Evolutionary conservation across 371 early-diverging fungal species (phyloP).

Genomic region (Choanephora cucurbitarum): DNA sequence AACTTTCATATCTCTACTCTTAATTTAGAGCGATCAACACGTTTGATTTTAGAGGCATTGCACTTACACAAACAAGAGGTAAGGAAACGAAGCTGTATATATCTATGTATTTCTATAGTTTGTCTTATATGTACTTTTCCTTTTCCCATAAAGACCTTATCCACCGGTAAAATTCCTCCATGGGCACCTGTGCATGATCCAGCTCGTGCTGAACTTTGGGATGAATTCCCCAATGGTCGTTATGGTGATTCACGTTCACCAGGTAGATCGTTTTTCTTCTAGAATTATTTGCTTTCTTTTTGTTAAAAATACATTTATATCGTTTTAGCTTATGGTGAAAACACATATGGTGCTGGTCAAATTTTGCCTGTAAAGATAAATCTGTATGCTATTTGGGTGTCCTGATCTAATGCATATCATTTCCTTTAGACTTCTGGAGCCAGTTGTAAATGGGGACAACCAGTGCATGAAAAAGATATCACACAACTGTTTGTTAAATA

Average conservation of each 20-base stretch:
- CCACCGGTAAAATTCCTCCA: conserved; percentile 15
- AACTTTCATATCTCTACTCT: conserved; percentile 86
- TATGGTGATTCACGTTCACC: conserved; percentile 96
- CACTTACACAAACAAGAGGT: conserved; percentile 21
- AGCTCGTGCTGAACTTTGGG: conserved; percentile 73
- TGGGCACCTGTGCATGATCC: conserved; percentile 34
- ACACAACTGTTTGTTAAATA: conserved; percentile 74
- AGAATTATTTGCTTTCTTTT: conserved; percentile 63
- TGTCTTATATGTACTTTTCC: too few species aligned
- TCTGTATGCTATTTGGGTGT: too few species aligned
- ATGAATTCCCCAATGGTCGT: conserved; percentile 97
- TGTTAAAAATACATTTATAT: background rate
- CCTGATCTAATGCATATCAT: background rate
- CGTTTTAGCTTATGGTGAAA: conserved; percentile 45
- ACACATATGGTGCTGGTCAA: conserved; percentile 70
- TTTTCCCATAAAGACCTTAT: background rate
- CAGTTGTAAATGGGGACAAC: conserved; percentile 74
- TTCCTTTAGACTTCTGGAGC: conserved; percentile 24
- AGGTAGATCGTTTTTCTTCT: conserved; percentile 25
- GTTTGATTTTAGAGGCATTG: conserved; percentile 78
- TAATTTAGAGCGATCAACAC: conserved; percentile 84
- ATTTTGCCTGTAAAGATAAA: conserved; percentile 64
- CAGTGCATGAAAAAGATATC: conserved; percentile 64
- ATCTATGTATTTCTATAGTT: background rate
- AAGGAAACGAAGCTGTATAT: background rate